These are phyloP conservation scores for Staphylotrichum longicolle DNA, from an alignment of 495 filamentous ascomycete species.

Conservation along the genomic window DNA sequence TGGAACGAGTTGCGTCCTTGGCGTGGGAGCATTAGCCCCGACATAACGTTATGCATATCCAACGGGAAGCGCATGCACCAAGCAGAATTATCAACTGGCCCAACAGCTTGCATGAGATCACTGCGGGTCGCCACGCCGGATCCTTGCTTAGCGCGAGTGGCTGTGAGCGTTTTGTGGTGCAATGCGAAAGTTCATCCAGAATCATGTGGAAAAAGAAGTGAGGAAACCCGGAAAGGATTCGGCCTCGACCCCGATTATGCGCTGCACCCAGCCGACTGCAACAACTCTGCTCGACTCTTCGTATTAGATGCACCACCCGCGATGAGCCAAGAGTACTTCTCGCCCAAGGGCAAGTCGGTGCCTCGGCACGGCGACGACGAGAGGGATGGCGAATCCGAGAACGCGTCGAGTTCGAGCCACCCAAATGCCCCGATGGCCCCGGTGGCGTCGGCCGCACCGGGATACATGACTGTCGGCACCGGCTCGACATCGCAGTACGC, in stretches of 20 bases:
- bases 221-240: not conserved
- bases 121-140: not conserved
- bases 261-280: not conserved
- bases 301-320: conserved; percentile 27
- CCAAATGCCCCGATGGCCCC: conserved; percentile 21
- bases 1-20: too few species aligned
- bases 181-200: conserved; percentile 15
- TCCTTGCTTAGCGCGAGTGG: not conserved
- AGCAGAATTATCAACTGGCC: too few species aligned
- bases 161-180: not conserved
- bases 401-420: conserved; percentile 18
- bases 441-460: conserved; percentile 45
- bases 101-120: too few species aligned
- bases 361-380: conserved; percentile 20
- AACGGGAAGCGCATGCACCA: too few species aligned
- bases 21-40: too few species aligned
- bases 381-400: conserved; percentile 25
- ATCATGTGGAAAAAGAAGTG: not conserved
- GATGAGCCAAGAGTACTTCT: conserved; percentile 76
- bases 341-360: conserved; percentile 40
- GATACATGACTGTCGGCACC: conserved; percentile 84
- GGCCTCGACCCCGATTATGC: conserved; percentile 11
- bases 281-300: conserved; percentile 8
- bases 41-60: too few species aligned
- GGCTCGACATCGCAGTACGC: conserved; percentile 75